Evolutionary conservation across 2,329 filamentous ascomycete genomes (phyloP), one percentile per base, ranked within the genome.

Genomic region (Nakataea oryzae): DNA sequence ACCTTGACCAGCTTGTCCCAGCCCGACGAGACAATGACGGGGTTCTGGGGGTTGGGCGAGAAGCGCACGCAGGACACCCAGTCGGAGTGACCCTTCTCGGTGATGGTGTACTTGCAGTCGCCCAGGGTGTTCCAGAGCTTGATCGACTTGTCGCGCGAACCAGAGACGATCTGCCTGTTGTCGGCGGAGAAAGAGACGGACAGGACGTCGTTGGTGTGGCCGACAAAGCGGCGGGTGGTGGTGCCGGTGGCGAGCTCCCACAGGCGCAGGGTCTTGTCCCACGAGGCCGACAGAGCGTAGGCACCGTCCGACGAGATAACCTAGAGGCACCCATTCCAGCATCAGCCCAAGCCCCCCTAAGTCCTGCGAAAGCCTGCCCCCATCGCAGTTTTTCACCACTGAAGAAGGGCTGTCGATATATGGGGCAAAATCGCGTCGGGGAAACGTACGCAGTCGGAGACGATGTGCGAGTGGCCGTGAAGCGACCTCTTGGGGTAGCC

Each of bases 1-100:
- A 99, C 95, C 95, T 99, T 99, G 79, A 99, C 95, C 73, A 97
- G 89, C 88, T 97, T 99, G 86, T 99, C 95, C 95, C 95, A 99
- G 74, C 93, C 93, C 80, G 89, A 88, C 78, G 90, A 96, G 78
- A 99, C 95, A 78, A 99, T 99, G 79, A 99, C 95, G 71, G 95
- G 93, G 89, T 97, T 99, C 86, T 97, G 93, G 75, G 95, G 95
- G 87, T 99, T 99, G 77, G 95, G 95, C 82, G 90, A 96, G 90
- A 99, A 99, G 81, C 95, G 90, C 72, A 99, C 95, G 85, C 93
- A 97, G 67, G 93, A 97, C 72, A 96, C 95, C 95, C 95, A 99
- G 82, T 99, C 95, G 81, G 91, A 91, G 87, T 99, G 95, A 78
- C 95, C 95, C 90, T 99, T 99, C 79, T 99, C 95, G 81, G 91